These are phyloP conservation scores for Agrocybe praecox DNA, from an alignment of 768 basidiomycete species.

Conservation along the genomic window DNA sequence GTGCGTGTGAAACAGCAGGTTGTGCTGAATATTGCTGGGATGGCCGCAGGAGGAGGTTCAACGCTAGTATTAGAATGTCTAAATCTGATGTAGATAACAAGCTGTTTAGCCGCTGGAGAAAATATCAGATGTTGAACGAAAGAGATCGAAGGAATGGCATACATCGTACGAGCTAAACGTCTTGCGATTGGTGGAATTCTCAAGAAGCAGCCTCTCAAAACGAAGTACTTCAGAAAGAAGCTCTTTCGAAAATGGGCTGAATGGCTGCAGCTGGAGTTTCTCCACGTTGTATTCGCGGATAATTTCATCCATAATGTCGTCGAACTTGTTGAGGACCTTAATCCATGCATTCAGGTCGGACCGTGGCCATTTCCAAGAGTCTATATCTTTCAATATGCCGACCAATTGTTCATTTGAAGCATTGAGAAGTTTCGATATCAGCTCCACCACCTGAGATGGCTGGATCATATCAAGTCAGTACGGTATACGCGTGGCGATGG, in stretches of 20 bases:
- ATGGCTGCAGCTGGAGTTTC: conserved; percentile 78
- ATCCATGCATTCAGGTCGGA: conserved; percentile 98
- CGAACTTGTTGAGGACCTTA: conserved; percentile 94
- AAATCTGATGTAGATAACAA: conserved; percentile 88
- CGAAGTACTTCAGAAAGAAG: conserved; percentile 80
- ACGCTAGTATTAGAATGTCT: conserved; percentile 80
- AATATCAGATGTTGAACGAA: conserved; percentile 10
- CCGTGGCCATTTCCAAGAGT: conserved; percentile 91
- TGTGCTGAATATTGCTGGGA: conserved; percentile 94
- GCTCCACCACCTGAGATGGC: conserved; percentile 80
- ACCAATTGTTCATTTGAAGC: conserved; percentile 75
- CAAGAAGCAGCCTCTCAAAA: conserved; percentile 88
- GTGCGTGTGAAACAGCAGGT: conserved; percentile 78
- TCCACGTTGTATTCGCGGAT: conserved; percentile 87
- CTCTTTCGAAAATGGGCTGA: conserved; percentile 74
- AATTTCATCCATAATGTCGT: conserved; percentile 80
- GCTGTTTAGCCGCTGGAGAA: conserved; percentile 79
- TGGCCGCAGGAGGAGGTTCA: conserved; percentile 88
- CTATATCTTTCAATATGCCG: conserved; percentile 65
- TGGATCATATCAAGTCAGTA: conserved; percentile 32
- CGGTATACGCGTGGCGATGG: conserved; percentile 18
- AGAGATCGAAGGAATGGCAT: conserved; percentile 35
- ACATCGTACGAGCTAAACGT: conserved; percentile 97
- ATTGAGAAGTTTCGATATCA: conserved; percentile 70
- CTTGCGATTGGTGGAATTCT: conserved; percentile 98